Conservation (phyloP, 2,329 filamentous ascomycete species). For the Leptographium wingfieldii region DNA sequence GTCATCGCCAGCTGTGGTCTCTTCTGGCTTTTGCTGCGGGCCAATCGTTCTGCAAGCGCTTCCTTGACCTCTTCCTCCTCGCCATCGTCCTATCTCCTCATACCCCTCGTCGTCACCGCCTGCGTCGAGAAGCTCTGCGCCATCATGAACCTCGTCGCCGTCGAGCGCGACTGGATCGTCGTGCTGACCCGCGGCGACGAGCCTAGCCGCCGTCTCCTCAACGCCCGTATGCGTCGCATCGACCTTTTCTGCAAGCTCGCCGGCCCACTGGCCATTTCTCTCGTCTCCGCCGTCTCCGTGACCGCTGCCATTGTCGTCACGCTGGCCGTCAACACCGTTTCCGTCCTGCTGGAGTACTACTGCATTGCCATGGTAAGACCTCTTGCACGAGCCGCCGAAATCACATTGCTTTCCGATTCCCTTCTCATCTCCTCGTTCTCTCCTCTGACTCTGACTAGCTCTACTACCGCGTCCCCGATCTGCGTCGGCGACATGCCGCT, state of each 20-base stretch:
- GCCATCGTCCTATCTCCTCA: background rate
- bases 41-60: no score
- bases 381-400: background rate
- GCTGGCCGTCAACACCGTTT: conserved; percentile 32
- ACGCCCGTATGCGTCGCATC: conserved; percentile 43
- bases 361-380: conserved; percentile 29
- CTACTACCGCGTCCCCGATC: conserved; percentile 13
- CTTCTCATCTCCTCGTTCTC: no score
- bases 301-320: conserved; percentile 31
- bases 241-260: conserved; percentile 45
- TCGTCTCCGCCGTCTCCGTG: conserved; percentile 33
- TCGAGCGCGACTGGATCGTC: conserved; percentile 60
- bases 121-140: conserved; percentile 57
- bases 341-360: conserved; percentile 30
- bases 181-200: conserved; percentile 32
- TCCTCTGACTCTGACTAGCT: conserved; percentile 8
- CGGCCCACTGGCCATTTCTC: conserved; percentile 37
- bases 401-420: background rate
- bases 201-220: conserved; percentile 23
- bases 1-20: conserved; percentile 35
- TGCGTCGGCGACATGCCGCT: conserved; percentile 2
- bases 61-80: background rate
- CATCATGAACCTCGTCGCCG: conserved; percentile 51
- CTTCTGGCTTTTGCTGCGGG: conserved; percentile 24
- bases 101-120: conserved; percentile 31